Percentiles rank a stretch among this genome's conserved stretches.
Evolutionary conservation across 2,329 filamentous ascomycete species (phyloP).

Genomic region (Arachnomyces sp.): DNA sequence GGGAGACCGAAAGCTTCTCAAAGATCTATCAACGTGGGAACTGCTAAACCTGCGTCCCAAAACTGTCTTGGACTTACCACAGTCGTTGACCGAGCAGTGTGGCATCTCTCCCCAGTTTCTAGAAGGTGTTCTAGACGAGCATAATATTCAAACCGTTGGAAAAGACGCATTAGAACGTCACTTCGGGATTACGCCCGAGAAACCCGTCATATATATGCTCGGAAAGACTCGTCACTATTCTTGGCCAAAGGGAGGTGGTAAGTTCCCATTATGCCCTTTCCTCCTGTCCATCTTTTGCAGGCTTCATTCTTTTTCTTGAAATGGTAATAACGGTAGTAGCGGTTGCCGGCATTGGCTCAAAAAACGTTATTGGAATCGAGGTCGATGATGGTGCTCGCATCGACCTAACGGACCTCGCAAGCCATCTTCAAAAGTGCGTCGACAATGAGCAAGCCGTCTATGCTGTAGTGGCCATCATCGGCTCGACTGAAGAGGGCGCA

Average conservation of each 20-base stretch:
- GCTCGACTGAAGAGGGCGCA: conserved; percentile 43
- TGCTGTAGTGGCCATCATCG: conserved; percentile 41
- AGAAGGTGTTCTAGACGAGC: conserved; percentile 22
- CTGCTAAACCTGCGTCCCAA: conserved; percentile 36
- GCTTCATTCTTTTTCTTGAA: not conserved
- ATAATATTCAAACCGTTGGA: conserved; percentile 35
- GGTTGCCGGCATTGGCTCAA: conserved; percentile 39
- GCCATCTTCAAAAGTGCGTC: conserved; percentile 24
- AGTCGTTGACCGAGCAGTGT: conserved; percentile 32
- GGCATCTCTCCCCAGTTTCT: conserved; percentile 35
- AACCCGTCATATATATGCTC: conserved; percentile 31
- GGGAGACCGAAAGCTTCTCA: conserved; percentile 29
- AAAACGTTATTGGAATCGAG: conserved; percentile 33
- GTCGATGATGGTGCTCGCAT: conserved; percentile 37
- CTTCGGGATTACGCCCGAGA: conserved; percentile 19
- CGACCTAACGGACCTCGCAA: conserved; percentile 26
- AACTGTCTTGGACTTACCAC: conserved; percentile 33
- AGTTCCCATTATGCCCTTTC: conserved; percentile 7
- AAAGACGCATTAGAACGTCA: conserved; percentile 31
- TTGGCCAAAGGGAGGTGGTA: conserved; percentile 44
- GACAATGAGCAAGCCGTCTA: conserved; percentile 29
- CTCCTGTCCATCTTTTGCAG: not conserved
- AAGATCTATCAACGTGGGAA: conserved; percentile 35
- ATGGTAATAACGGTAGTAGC: conserved; percentile 20
- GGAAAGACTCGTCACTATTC: conserved; percentile 42